Base-by-base conservation (phyloP, 73 alveolate species). In the Tetrahymena borealis region DNA sequence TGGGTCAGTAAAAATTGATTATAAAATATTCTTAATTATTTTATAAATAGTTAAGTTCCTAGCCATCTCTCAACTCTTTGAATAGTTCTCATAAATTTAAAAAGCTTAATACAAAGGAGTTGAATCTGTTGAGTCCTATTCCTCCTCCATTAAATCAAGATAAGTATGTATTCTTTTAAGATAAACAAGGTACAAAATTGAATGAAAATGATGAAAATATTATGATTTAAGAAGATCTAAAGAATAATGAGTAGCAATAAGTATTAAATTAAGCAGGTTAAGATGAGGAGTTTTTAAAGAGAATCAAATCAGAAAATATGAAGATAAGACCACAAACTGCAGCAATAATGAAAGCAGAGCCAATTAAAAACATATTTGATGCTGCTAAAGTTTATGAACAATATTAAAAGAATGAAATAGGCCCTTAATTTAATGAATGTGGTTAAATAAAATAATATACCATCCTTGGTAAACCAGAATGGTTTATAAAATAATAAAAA, bases 1-100 rank as follows among this genome's bases (percentile, higher is more conserved):
- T 60, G 85, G 85, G 85, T 60, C 85, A 60, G 85, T 60, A n/a
- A 60, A 60, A n/a, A n/a, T n/a, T n/a, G n/a, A n/a, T n/a, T n/a
- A n/a, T n/a, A n/a, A 24, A 60, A 7, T 60, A 40, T 20, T 60
- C 28, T 60, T 60, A 18, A 18, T 41, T 10, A 60, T 60, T 60
- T 20, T n/a, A 60, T 24, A 60, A 60, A 60, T 60, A 60, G 85
- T n/a, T n/a, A n/a, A 60, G 28, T 28, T 60, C 85, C 1, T 24
- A 32, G n/a, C 85, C 11, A 24, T n/a, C 85, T 1, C 37, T 60
- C 4, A 60, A 60, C 85, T 60, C 85, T 24, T 2, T 60, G 0
- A 60, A 60, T 60, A 60, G 85, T 35, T 60, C 85, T 1, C 85
- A 60, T 60, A 60, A 60, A 60, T 60, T 60, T 60, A 60, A 60